These are phyloP conservation scores for Clonostachys sp. DNA, from an alignment of 2,329 filamentous ascomycete species.

Conservation along the genomic window DNA sequence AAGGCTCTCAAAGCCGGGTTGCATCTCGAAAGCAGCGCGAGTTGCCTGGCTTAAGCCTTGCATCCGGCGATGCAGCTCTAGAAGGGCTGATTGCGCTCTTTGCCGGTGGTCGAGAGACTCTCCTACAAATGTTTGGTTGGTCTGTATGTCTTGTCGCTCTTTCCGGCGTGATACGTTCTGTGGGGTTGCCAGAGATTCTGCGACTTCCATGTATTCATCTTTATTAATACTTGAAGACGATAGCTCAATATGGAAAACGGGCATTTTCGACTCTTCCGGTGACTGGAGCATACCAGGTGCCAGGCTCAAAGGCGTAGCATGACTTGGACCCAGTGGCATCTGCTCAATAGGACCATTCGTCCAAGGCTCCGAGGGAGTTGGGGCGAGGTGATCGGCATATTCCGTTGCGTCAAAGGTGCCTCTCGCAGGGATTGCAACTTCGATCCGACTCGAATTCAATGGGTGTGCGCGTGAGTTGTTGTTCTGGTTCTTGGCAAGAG, in stretches of 20 bases:
- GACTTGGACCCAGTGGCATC: background rate
- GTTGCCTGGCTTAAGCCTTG: conserved; percentile 74
- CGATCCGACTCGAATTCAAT: conserved; percentile 32
- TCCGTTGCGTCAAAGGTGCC: conserved; percentile 27
- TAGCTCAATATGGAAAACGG: conserved; percentile 43
- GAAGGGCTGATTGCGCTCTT: conserved; percentile 69
- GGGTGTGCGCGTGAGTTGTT: conserved; percentile 20
- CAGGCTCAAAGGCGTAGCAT: background rate
- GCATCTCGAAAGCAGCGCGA: conserved; percentile 57
- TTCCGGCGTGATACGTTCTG: conserved; percentile 45
- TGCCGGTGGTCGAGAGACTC: conserved; percentile 74
- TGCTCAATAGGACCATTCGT: conserved; percentile 1
- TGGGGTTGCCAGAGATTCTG: conserved; percentile 40
- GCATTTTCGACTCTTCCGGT: conserved; percentile 6
- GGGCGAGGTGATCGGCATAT: conserved; percentile 12
- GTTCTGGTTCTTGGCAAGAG: background rate
- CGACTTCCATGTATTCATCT: conserved; percentile 46
- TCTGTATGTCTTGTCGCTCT: conserved; percentile 43
- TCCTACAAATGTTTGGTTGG: conserved; percentile 51
- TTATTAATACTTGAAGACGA: conserved; percentile 37
- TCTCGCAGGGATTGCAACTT: conserved; percentile 43
- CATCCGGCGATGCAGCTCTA: conserved; percentile 66
- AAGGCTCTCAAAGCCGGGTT: conserved; percentile 49
- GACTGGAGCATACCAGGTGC: background rate
- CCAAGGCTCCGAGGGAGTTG: background rate